Evolutionary conservation across 73 alveolate species (phyloP), one percentile per base, ranked within the genome.

Genomic region (Uronychia binucleata): DNA sequence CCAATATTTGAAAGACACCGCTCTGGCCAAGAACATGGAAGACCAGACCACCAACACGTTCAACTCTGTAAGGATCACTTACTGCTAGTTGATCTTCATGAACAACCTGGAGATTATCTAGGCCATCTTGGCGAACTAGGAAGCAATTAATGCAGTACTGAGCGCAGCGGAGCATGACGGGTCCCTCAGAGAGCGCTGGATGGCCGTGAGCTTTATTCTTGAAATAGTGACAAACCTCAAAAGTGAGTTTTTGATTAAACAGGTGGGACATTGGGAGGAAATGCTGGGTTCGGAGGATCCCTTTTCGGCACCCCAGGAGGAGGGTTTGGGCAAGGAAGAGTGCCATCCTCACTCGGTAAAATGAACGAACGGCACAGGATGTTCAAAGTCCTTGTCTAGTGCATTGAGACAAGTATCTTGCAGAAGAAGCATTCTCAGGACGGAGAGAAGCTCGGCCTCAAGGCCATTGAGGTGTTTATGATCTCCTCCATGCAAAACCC

Each of bases 1-100:
- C 26, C 67, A 90, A 13, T 95, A 95, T 81, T 83, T 95, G 67
- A 95, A 94, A 85, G 98, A 95, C 78, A 95, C 98, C 31, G 98
- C 97, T 8, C 86, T 95, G 13, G 96, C 97, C 34, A 86, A 96
- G 80, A 33, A 90, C 77, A 88, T 95, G 27, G 97, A 95, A 59
- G 98, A 95, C 67, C 19, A 5, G 5, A 11, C n/a, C 67, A 11
- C 67, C 5, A 46, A 46, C 67, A 46, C 67, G n/a, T 19, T 46
- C 67, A 46, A 46, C 19, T 46, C 67, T n/a, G n/a, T n/a, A n/a
- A n/a, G n/a, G n/a, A n/a, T n/a, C n/a, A n/a, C n/a, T n/a, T n/a
- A n/a, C n/a, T n/a, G n/a, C n/a, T n/a, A n/a, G 19, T 19, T 46
- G 5, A 46, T 46, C 19, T 46, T 46, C 67, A 46, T 46, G 67